A percentile compares a stretch with the other conserved stretches of the same genome.
Evolutionary conservation across 2,329 filamentous ascomycete species (phyloP).

Genomic region (Cladosporium sp.): DNA sequence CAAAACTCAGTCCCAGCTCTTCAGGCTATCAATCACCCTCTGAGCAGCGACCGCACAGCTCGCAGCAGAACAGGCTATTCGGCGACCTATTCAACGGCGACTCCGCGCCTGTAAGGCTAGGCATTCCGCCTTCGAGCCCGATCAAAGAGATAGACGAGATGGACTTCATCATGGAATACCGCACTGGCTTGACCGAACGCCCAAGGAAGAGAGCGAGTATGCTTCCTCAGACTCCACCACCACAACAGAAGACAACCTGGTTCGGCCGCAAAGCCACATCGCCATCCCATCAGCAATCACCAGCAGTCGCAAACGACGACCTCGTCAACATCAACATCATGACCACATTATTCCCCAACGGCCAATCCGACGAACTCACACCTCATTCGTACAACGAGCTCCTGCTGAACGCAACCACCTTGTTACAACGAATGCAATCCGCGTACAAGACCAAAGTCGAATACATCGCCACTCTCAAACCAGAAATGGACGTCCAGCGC

Average conservation of each 20-base stretch:
- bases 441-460: slow-evolving; percentile 57
- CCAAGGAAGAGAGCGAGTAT: slow-evolving; percentile 24
- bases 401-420: slow-evolving; percentile 56
- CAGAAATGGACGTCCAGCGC: slow-evolving; percentile 58
- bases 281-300: slow-evolving; percentile 16
- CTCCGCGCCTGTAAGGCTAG: slow-evolving; percentile 36
- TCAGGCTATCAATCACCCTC: slow-evolving; percentile 19
- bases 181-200: slow-evolving; percentile 34
- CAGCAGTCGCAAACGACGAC: slow-evolving; percentile 43
- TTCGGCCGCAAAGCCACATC: slow-evolving; percentile 33
- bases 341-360: slow-evolving; percentile 55
- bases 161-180: slow-evolving; percentile 40
- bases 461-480: slow-evolving; percentile 52
- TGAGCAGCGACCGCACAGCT: slow-evolving; percentile 9
- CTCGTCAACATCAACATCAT: slow-evolving; percentile 57
- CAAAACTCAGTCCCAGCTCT: slow-evolving; percentile 29
- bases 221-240: slow-evolving; percentile 14
- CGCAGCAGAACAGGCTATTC: slow-evolving; percentile 27
- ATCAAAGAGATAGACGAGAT: slow-evolving; percentile 32
- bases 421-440: slow-evolving; percentile 56
- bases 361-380: slow-evolving; percentile 49
- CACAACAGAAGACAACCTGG: slow-evolving; percentile 31
- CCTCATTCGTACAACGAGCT: slow-evolving; percentile 59
- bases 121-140: slow-evolving; percentile 31
- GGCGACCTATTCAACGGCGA: slow-evolving; percentile 37